Base-by-base conservation (phyloP, 108 stramenopile species). In the Fistulifera pelliculosa region DNA sequence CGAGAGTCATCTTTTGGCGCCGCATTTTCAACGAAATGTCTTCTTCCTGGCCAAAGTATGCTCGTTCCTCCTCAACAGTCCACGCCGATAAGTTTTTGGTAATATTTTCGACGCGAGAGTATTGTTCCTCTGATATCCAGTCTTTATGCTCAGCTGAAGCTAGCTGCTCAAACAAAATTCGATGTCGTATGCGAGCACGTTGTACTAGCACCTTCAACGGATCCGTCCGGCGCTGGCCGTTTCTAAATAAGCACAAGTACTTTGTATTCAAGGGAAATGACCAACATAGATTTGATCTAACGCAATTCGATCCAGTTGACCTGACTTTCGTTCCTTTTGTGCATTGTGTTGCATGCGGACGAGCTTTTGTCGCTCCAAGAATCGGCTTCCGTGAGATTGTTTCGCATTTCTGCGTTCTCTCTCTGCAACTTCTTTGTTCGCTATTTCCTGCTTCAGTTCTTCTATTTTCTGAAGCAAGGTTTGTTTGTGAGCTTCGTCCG, bases 261-360 rank as follows among this genome's bases (percentile, higher is more conserved):
- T 73, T 87, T 58, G 62, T 68, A 45, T 54, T 79, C 15, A 72
- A 56, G 0, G 89, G 59, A 68, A 81, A 57, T 82, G 81, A 1
- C 83, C 85, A 10, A 87, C 79, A 44, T 90, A 90, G 14, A 85
- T 68, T 63, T 83, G 70, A 69, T 90, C 85, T 70, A 85, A 40
- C 40, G 60, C 65, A 38, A 75, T 75, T 24, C 48, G 27, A 24
- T 66, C 52, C 0, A 71, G 51, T 47, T 78, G 62, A 47, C 48
- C 38, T 59, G 68, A 38, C n/a, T 73, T 63, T 40, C 52, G 56
- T 1, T 47, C 51, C 44, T 79, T 75, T n/a, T 60, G 65, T 3
- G 61, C 27, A 18, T 69, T 57, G 49, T 75, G 74, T 68, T 84
- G 78, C 18, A 80, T 54, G 8, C 87, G 64, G 10, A 70, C 70